Evolutionary conservation across 2,329 filamentous ascomycete species (phyloP), one percentile per base, ranked within the genome.

Genomic region (Aspergillus intermedius): DNA sequence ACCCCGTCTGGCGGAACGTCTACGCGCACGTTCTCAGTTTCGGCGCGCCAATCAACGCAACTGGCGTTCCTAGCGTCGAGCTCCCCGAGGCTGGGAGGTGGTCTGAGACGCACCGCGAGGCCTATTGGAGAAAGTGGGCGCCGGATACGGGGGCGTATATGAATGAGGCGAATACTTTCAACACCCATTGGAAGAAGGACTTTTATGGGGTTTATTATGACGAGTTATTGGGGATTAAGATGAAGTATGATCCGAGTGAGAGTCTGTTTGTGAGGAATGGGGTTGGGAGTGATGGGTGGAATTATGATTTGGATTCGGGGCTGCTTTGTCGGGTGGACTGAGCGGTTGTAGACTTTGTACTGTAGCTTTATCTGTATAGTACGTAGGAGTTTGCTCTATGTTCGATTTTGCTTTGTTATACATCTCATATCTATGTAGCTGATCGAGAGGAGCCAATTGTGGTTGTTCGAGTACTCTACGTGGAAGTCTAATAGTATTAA

Each of bases 1-100:
- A 60, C 25, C 62, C 63, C 0, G 62, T 62, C 0, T 72, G 69
- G 69, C 59, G 62, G 42, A 58, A 42, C 2, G 59, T 65, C 3
- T 70, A 70, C 19, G 46, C 63, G 2, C 65, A 67, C 34, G 49
- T 61, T 12, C 60, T 65, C 44, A 49, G 59, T 2, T 61, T 54
- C 3, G 61, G 64, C 0, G 62, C 55, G 12, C 50, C 41, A 4
- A 48, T 56, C 19, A 47, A 54, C 13, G 30, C 45, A 1, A 53
- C 46, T 0, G 55, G 17, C 8, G 48, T 52, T 8, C 35, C 54
- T 3, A 45, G 32, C 3, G n/a, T 41, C 2, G 35, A 44, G 1
- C n/a, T 53, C 3, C 39, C 37, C 10, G 22, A 12, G 0, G 52
- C 28, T 1, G 44, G 46, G 5, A 12, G 45, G 0, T 60, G 49